Evolutionary conservation across 1,284 basidiomycete genomes (phyloP), one percentile per base, ranked within the genome.

Genomic region (Athelia sp.): DNA sequence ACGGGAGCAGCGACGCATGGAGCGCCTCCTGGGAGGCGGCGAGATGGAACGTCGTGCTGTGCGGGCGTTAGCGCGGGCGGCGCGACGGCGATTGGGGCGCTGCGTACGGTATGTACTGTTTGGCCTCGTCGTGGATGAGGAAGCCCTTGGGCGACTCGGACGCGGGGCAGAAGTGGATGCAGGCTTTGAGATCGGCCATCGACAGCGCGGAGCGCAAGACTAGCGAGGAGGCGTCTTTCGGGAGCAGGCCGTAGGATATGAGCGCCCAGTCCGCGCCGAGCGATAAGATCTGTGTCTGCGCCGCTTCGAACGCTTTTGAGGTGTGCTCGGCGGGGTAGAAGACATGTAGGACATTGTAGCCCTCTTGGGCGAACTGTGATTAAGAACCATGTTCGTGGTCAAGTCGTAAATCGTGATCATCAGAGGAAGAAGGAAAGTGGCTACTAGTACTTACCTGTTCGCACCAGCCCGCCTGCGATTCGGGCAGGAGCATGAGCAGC

Each of bases 311-410:
- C 23, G 68, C 53, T 34, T 54, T 49, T 24, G 55, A 52, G 21
- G 48, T 14, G 19, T 51, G 47, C 23, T 56, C 44, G 22, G 49
- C 46, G 21, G 67, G 63, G 43, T 67, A 67, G 10, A 53, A 43
- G 21, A 73, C 51, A 19, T 72, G 68, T 21, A 68, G 49, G 18
- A 70, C 64, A 26, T 65, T 53, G 53, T 75, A 73, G n/a, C 73
- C 74, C 56, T 75, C 74, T 51, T 74, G 68, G 21, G 72, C 58
- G 51, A 71, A 66, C 71, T 75, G 23, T 31, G 21, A 15, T 18
- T 24, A 32, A 9, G 19, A 4, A 31, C 10, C n/a, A 4, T 18
- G 26, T 18, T n/a, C n/a, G n/a, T n/a, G 10, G 26, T 4, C 43
- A 45, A 45, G 19, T 52, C 31, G 14, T 26, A n/a, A 2, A 42